Evolutionary conservation across 768 basidiomycete genomes (phyloP).

Genomic region (Boletus speciosus): DNA sequence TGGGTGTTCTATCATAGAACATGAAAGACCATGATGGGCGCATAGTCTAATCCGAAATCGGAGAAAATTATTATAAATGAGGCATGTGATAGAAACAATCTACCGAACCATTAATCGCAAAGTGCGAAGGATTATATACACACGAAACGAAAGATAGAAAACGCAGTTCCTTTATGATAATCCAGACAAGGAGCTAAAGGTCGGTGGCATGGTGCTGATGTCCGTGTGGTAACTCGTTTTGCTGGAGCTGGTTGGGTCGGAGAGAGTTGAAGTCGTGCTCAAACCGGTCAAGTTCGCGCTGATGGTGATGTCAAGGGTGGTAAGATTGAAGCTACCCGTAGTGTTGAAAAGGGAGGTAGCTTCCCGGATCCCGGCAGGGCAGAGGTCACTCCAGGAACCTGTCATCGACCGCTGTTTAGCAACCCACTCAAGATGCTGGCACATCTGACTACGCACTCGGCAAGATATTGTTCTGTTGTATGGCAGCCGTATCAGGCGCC

Average conservation of each 20-base stretch:
- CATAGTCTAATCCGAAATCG: neutral
- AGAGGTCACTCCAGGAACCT: slow-evolving; percentile 22
- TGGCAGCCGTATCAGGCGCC: slow-evolving; percentile 17
- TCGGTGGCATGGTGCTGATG: slow-evolving; percentile 16
- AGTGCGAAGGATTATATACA: neutral
- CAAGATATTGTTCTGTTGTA: slow-evolving; percentile 14
- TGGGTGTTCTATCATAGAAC: neutral
- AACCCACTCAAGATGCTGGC: neutral
- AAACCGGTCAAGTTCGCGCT: neutral
- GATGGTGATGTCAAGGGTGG: slow-evolving; percentile 8
- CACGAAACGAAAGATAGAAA: neutral
- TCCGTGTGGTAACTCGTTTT: slow-evolving; percentile 12
- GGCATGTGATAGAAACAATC: neutral
- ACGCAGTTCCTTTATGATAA: neutral
- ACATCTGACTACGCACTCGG: slow-evolving; percentile 18
- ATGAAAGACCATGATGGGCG: neutral
- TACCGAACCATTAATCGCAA: neutral
- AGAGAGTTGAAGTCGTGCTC: neutral
- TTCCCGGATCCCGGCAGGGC: slow-evolving; percentile 16
- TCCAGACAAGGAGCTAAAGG: slow-evolving; percentile 8
- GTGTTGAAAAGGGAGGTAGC: slow-evolving; percentile 16
- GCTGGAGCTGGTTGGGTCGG: neutral
- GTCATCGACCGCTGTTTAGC: neutral
- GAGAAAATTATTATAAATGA: neutral
- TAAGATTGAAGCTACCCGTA: slow-evolving; percentile 18